phyloP scores from a whole-genome alignment of 345 rosid species.

The Ceriops decandra region DNA sequence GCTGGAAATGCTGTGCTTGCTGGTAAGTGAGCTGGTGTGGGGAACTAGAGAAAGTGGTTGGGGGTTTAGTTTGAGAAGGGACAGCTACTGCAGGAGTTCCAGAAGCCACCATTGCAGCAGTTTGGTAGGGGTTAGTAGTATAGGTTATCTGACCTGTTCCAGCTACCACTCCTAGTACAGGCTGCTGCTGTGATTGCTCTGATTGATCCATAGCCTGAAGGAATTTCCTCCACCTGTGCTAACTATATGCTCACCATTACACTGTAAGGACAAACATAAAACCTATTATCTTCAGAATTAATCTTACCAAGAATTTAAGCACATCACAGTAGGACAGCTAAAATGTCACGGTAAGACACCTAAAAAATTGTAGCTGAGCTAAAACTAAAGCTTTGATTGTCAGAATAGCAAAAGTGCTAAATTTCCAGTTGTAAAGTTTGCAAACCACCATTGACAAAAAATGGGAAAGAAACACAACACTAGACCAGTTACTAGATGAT shows the following conservation, averaged over 20 bases:
- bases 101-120: slow-evolving; percentile 41
- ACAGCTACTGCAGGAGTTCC: slow-evolving; percentile 41
- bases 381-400: too few relatives aligned
- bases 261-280: slow-evolving; percentile 19
- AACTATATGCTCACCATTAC: slow-evolving; percentile 20
- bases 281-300: slow-evolving; percentile 2
- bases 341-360: too few relatives aligned
- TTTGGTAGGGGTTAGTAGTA: slow-evolving; percentile 45
- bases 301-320: not conserved
- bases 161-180: slow-evolving; percentile 41
- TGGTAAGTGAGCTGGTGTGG: slow-evolving; percentile 39
- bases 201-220: slow-evolving; percentile 46
- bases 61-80: slow-evolving; percentile 34
- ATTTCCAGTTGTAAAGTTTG: not conserved
- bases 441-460: not conserved
- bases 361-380: not conserved
- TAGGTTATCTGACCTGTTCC: slow-evolving; percentile 46
- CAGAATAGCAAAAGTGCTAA: not conserved
- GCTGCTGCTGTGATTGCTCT: slow-evolving; percentile 41
- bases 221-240: not conserved
- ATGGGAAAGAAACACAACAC: not conserved
- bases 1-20: slow-evolving; percentile 43
- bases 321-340: too few relatives aligned
- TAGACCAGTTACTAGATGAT: not conserved
- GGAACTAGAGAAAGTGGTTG: slow-evolving; percentile 22